Evolutionary conservation across 345 rosid species (phyloP).

Genomic region (Firmiana major): DNA sequence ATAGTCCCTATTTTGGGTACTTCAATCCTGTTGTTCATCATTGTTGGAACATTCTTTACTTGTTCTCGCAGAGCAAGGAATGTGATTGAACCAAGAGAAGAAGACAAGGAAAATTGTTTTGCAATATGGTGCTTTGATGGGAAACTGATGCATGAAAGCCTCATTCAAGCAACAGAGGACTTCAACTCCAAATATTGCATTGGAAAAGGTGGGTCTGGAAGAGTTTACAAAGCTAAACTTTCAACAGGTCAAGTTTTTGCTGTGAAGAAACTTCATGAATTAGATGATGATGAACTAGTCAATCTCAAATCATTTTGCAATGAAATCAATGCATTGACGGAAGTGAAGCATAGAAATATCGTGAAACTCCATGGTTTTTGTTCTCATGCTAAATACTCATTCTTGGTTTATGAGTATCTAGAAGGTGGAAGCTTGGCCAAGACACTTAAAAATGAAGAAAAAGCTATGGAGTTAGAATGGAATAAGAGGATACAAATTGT

Average conservation of each 20-base stretch:
- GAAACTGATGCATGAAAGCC: constrained; percentile 18
- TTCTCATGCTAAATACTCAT: constrained; percentile 6
- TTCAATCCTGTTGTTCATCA: not conserved
- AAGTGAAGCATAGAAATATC: constrained; percentile 24
- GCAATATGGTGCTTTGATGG: constrained; percentile 13
- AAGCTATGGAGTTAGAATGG: constrained; percentile 22
- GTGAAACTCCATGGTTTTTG: constrained; percentile 31
- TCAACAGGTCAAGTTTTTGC: constrained; percentile 16
- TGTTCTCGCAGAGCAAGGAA: not conserved
- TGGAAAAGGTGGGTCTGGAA: constrained; percentile 26
- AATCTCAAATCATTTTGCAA: constrained; percentile 13
- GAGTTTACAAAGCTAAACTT: constrained; percentile 23
- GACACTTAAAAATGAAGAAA: constrained; percentile 15
- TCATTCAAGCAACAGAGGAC: constrained; percentile 23
- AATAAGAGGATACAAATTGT: constrained; percentile 15
- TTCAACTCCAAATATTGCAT: constrained; percentile 21
- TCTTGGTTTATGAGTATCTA: constrained; percentile 29
- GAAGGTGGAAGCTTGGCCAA: constrained; percentile 29
- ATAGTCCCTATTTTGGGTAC: not conserved
- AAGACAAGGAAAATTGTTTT: not conserved
- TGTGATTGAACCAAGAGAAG: not conserved
- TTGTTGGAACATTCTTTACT: not conserved
- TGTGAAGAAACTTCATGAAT: constrained; percentile 21
- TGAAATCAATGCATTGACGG: constrained; percentile 22
- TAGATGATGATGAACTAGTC: not conserved